Evolutionary conservation across 208 protist genomes (phyloP).

Genomic region (Acanthamoeba triangularis): DNA sequence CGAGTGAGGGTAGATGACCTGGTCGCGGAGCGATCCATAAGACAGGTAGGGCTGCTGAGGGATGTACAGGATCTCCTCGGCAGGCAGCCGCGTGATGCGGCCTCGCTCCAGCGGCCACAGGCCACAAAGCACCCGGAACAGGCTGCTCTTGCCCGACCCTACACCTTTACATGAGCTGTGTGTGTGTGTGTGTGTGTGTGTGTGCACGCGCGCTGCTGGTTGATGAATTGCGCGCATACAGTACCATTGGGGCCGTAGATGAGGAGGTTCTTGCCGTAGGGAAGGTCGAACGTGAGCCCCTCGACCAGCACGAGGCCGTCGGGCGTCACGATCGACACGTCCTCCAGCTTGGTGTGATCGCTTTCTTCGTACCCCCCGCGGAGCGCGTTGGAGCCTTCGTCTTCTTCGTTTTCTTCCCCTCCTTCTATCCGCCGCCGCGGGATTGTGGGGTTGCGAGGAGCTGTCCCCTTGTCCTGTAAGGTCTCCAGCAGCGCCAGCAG

Average conservation of each 20-base stretch:
- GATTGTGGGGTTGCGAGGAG: not conserved
- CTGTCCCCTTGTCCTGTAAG: not conserved
- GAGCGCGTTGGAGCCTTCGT: not conserved
- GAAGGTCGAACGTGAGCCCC: constrained; percentile 29
- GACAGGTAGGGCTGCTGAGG: constrained; percentile 81
- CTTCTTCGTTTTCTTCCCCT: not conserved
- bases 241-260: constrained; percentile 70
- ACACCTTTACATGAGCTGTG: not conserved
- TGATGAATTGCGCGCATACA: no score
- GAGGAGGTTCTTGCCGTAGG: constrained; percentile 73
- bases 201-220: not conserved
- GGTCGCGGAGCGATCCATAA: constrained; percentile 66
- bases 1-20: constrained; percentile 81
- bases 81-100: not conserved
- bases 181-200: not conserved
- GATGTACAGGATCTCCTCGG: constrained; percentile 78
- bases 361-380: constrained; percentile 27
- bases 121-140: constrained; percentile 80
- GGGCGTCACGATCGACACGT: constrained; percentile 85
- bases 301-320: constrained; percentile 77
- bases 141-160: constrained; percentile 80
- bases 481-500: constrained; percentile 10
- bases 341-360: constrained; percentile 67
- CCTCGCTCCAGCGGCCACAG: constrained; percentile 80
- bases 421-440: not conserved